phyloP scores from a whole-genome alignment of 768 basidiomycete species.

The Chalciporus piperatus region DNA sequence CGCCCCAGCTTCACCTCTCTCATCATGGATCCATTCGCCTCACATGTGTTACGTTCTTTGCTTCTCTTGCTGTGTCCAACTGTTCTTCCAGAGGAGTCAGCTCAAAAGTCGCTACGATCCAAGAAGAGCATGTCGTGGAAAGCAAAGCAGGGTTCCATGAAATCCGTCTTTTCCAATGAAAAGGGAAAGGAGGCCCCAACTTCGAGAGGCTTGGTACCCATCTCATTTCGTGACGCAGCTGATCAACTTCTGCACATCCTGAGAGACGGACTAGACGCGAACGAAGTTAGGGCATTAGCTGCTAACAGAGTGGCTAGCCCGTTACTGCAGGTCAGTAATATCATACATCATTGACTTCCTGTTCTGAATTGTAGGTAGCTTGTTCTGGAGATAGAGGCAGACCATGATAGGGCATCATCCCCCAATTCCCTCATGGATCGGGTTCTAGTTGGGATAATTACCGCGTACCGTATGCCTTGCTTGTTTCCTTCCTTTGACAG shows the following conservation, averaged over 20 bases:
- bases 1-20: conserved; percentile 58
- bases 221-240: conserved; percentile 47
- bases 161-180: conserved; percentile 63
- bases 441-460: conserved; percentile 72
- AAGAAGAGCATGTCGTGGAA: conserved; percentile 86
- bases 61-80: conserved; percentile 73
- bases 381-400: conserved; percentile 78
- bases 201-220: conserved; percentile 33
- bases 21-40: conserved; percentile 84
- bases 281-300: conserved; percentile 76
- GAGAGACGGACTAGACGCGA: conserved; percentile 52
- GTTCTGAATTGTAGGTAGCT: conserved; percentile 46
- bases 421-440: conserved; percentile 78
- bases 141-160: conserved; percentile 74
- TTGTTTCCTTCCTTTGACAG: background rate
- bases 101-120: conserved; percentile 57
- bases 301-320: conserved; percentile 78
- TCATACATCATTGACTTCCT: conserved; percentile 4
- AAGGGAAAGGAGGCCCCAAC: conserved; percentile 37
- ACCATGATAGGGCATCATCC: conserved; percentile 54
- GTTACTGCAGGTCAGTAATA: conserved; percentile 56
- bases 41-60: conserved; percentile 83
- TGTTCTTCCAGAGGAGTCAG: conserved; percentile 39
- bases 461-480: conserved; percentile 52
- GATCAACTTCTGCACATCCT: conserved; percentile 49